phyloP scores from a whole-genome alignment of 164 flowering plant species.

The Pachysandra terminalis region DNA sequence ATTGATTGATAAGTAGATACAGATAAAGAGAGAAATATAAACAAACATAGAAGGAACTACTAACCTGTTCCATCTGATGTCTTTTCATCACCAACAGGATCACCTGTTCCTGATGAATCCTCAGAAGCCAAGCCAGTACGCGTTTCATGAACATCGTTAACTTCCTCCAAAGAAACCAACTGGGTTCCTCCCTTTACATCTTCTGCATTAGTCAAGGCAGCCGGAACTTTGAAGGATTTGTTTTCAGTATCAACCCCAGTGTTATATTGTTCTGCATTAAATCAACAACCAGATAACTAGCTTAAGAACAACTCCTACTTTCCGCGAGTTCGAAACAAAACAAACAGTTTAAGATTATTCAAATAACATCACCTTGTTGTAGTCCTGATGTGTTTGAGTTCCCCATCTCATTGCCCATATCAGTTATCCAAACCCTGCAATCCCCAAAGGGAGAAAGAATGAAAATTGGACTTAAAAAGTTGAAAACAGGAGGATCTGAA shows the following conservation, averaged over 20 bases:
- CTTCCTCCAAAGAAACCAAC: constrained; percentile 11
- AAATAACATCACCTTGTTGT: constrained; percentile 33
- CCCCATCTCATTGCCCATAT: constrained; percentile 62
- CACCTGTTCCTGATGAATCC: constrained; percentile 14
- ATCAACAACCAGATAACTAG: not conserved
- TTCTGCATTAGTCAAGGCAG: not conserved
- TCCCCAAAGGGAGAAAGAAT: not conserved
- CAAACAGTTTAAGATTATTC: not conserved
- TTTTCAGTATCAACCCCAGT: constrained; percentile 12
- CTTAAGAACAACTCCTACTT: not conserved
- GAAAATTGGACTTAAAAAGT: constrained; percentile 6
- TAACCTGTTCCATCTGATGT: constrained; percentile 23
- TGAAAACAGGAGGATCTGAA: not conserved
- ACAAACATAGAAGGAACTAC: not conserved
- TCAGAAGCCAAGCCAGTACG: constrained; percentile 17
- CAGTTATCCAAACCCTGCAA: constrained; percentile 28
- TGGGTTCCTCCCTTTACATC: constrained; percentile 18
- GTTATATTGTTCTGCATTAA: constrained; percentile 35
- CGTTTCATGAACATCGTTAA: constrained; percentile 22
- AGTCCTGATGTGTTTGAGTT: constrained; percentile 39
- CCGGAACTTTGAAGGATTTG: constrained; percentile 14
- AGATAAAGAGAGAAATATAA: not conserved
- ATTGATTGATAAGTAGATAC: not conserved
- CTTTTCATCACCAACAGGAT: constrained; percentile 4
- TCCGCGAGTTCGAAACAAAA: not conserved